Evolutionary conservation across 495 filamentous ascomycete genomes (phyloP).

Genomic region (Xylaria telfairii): DNA sequence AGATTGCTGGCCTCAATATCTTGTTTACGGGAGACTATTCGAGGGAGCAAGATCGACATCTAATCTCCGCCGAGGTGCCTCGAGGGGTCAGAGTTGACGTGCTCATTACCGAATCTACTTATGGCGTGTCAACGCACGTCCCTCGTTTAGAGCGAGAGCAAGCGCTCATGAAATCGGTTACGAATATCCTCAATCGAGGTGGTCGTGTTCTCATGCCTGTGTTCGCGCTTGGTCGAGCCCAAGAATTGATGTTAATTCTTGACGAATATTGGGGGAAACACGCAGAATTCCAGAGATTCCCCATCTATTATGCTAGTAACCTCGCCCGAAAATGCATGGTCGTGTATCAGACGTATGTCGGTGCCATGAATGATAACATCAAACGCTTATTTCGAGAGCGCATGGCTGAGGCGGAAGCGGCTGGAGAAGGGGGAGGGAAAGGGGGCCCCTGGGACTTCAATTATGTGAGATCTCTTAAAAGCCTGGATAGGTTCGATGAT

Average conservation of each 20-base stretch:
- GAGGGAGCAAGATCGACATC: conserved; percentile 89
- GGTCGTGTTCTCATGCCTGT: conserved; percentile 94
- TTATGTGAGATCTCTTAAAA: conserved; percentile 87
- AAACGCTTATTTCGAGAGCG: conserved; percentile 85
- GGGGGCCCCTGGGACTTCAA: conserved; percentile 96
- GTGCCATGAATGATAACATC: conserved; percentile 99
- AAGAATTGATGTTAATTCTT: conserved; percentile 91
- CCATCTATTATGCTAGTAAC: conserved; percentile 96
- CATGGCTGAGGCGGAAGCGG: conserved; percentile 83
- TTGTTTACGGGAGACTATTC: conserved; percentile 98
- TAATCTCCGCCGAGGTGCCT: conserved; percentile 89
- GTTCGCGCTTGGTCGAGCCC: conserved; percentile 90
- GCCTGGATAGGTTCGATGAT: conserved; percentile 93
- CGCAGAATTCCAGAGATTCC: conserved; percentile 81
- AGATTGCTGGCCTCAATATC: conserved; percentile 94
- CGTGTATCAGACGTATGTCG: conserved; percentile 96
- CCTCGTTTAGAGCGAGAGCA: conserved; percentile 89
- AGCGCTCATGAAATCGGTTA: conserved; percentile 92
- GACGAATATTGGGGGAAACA: conserved; percentile 97
- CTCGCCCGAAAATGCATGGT: conserved; percentile 96
- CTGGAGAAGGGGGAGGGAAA: conserved; percentile 69
- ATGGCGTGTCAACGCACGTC: conserved; percentile 89
- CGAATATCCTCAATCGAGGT: conserved; percentile 84
- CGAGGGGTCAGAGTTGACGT: conserved; percentile 87
- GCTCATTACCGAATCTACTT: conserved; percentile 96